Base-by-base conservation (phyloP, 192 early-diverging fungal species). In the Gigaspora rosea region DNA sequence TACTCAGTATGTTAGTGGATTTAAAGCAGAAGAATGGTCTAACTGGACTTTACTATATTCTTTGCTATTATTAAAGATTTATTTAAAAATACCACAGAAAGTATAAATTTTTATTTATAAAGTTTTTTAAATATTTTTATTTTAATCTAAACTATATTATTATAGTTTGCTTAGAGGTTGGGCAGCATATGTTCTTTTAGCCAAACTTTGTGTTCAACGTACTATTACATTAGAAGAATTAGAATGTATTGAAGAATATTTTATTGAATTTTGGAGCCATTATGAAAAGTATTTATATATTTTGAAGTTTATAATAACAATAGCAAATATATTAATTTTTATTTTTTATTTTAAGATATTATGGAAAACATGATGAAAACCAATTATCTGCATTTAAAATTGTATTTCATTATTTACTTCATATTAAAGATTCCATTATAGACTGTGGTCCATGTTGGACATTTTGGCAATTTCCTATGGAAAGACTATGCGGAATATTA, bases 21-120 rank as follows among this genome's bases (percentile, higher is more conserved):
- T 32, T 65, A 65, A 65, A 32, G 36, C 63, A 36, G 63, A 65
- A 65, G 63, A 65, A 16, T 65, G 63, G 36, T 13, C 63, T 8
- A 9, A 9, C 4, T 65, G 63, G 33, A 65, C 33, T 15, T 33
- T 11, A 65, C 5, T 65, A 11, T 65, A 65, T 65, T 65, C 63
- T 36, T 65, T 65, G 32, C 63, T 15, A 65, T 65, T 65, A 41
- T 65, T 65, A 36, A 65, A 65, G 35, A 65, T 5, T 33, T 15
- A 36, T 13, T 15, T 65, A 15, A n/a, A 6, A 65, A 33, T 2
- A 65, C 9, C 13, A 33, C 33, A 65, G 16, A 65, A 65, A 33
- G 36, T 65, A 33, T n/a, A 32, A 32, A 9, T 41, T 41, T 41
- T n/a, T n/a, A n/a, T n/a, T n/a, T n/a, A n/a, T n/a, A n/a, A n/a